These are phyloP conservation scores for Pterocarpus macrocarpus DNA, from an alignment of 306 rosid genomes.

Conservation along the genomic window DNA sequence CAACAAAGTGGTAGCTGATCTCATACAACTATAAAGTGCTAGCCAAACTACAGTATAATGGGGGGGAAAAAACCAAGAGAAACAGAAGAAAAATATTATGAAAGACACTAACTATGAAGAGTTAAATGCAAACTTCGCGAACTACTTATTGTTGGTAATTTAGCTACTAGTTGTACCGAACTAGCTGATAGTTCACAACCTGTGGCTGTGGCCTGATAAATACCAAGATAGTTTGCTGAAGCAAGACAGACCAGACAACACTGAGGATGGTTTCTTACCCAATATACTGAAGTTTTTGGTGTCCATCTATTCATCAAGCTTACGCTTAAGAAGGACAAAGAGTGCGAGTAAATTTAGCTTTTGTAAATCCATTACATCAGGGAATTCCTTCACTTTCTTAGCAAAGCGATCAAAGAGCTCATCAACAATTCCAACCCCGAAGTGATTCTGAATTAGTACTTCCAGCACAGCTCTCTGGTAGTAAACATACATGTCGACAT, in stretches of 20 bases:
- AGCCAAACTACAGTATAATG: neutral
- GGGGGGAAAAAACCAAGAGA: no score
- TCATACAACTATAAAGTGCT: neutral
- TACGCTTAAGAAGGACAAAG: conserved; percentile 48
- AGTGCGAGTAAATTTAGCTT: neutral
- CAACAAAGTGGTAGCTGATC: neutral
- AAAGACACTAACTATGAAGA: neutral
- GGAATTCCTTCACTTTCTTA: conserved; percentile 41
- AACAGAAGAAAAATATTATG: no score
- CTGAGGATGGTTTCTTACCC: neutral
- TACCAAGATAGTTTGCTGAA: neutral
- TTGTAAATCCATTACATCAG: conserved; percentile 14
- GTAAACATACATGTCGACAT: conserved; percentile 6
- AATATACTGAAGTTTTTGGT: neutral
- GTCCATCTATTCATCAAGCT: neutral
- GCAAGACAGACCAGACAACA: neutral
- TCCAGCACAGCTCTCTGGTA: conserved; percentile 38
- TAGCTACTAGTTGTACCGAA: neutral
- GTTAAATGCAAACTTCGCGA: neutral
- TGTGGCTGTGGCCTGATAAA: neutral
- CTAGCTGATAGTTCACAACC: neutral
- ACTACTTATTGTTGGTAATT: neutral
- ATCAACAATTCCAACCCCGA: conserved; percentile 43
- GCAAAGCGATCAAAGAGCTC: conserved; percentile 44
- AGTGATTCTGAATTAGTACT: conserved; percentile 45